These are phyloP conservation scores for Metschnikowia peoriensis DNA, from an alignment of 805 yeast genomes.

Conservation along the genomic window DNA sequence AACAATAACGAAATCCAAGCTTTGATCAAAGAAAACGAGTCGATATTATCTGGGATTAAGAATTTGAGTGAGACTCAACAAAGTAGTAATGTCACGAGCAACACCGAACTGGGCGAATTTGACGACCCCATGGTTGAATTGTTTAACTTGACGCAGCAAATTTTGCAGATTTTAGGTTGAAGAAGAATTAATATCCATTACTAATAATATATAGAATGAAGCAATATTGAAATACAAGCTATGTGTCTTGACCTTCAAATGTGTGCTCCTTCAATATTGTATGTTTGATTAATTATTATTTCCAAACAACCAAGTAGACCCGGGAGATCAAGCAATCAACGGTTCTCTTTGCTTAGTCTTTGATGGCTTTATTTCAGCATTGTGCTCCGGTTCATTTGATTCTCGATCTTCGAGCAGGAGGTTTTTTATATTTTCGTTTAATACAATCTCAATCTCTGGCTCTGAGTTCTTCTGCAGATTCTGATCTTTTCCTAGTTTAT, in stretches of 20 bases:
- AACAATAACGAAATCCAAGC: constrained; percentile 62
- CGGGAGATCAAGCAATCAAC: background rate
- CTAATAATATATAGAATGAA: background rate
- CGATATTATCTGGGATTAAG: constrained; percentile 54
- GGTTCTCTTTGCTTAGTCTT: background rate
- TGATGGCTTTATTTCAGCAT: background rate
- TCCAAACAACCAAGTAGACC: too few species aligned
- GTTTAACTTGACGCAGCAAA: constrained; percentile 66
- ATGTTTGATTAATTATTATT: too few species aligned
- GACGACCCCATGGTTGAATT: constrained; percentile 66
- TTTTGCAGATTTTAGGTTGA: constrained; percentile 50
- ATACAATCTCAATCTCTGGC: background rate
- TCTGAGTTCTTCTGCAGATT: background rate
- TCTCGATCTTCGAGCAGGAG: background rate
- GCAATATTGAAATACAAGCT: background rate
- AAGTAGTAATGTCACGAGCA: constrained; percentile 9
- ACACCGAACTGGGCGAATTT: constrained; percentile 33
- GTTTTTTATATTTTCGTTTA: background rate
- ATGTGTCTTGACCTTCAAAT: background rate
- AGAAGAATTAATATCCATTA: background rate
- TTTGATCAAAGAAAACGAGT: constrained; percentile 53
- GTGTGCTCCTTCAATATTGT: too few species aligned
- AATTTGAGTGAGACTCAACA: constrained; percentile 42
- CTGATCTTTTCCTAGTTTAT: background rate
- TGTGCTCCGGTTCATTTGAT: background rate